phyloP scores from a whole-genome alignment of 164 flowering plant species.

The Stephania cephalantha region DNA sequence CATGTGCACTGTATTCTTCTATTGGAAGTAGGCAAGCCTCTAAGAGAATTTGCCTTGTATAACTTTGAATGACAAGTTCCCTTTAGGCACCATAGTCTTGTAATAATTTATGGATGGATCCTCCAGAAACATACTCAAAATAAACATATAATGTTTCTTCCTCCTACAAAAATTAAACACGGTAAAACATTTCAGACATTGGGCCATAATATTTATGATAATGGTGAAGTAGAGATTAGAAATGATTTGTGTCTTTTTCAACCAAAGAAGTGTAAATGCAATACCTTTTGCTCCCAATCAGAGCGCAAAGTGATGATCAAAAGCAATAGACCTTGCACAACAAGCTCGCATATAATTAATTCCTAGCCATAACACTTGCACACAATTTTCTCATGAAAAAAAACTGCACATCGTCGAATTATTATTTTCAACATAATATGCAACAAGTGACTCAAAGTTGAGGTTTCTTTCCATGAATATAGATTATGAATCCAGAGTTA shows the following conservation, averaged over 20 bases:
- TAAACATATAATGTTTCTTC: slow-evolving; percentile 56
- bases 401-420: too few species aligned
- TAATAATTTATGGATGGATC: slow-evolving; percentile 69
- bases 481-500: too few species aligned
- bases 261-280: neutral
- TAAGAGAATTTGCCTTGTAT: slow-evolving; percentile 58
- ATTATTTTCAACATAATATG: neutral
- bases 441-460: neutral
- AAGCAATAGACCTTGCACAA: slow-evolving; percentile 42
- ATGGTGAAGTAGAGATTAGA: neutral
- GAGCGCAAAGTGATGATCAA: slow-evolving; percentile 36
- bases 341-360: slow-evolving; percentile 52
- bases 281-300: slow-evolving; percentile 70
- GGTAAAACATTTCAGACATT: neutral
- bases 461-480: too few species aligned
- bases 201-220: neutral
- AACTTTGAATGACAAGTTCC: too few species aligned
- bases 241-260: neutral
- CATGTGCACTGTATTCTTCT: slow-evolving; percentile 62
- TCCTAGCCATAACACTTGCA: slow-evolving; percentile 75
- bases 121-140: slow-evolving; percentile 77
- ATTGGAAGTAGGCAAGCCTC: slow-evolving; percentile 79
- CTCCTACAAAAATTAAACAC: slow-evolving; percentile 28
- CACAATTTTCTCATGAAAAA: neutral
- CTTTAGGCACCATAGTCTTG: slow-evolving; percentile 66